Evolutionary conservation across 2,329 filamentous ascomycete genomes (phyloP).

Genomic region (Aspergillus sp.): DNA sequence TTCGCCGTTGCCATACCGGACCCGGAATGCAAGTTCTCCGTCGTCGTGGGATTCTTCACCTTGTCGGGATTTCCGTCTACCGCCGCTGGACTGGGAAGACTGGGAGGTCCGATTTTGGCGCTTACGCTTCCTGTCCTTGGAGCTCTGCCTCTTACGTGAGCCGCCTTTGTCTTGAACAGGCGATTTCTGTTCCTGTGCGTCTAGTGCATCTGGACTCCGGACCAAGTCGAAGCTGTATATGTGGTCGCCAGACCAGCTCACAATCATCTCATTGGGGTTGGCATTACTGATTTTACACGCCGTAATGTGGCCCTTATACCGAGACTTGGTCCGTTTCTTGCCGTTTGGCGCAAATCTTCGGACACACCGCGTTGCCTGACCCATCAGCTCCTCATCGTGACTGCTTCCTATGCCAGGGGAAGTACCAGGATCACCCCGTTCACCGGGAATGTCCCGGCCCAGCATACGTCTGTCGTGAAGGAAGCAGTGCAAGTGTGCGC

Average conservation of each 20-base stretch:
- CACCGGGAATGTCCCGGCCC: constrained; percentile 56
- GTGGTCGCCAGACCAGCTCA: constrained; percentile 67
- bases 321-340: constrained; percentile 46
- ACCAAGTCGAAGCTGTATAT: constrained; percentile 67
- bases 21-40: constrained; percentile 52
- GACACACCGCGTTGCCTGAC: constrained; percentile 63
- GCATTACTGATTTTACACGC: constrained; percentile 70
- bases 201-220: constrained; percentile 56
- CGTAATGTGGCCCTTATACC: constrained; percentile 64
- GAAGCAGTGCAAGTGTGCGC: constrained; percentile 68
- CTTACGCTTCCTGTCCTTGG: constrained; percentile 57
- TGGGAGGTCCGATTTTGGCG: constrained; percentile 49
- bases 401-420: constrained; percentile 43
- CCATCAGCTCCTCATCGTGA: constrained; percentile 56
- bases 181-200: constrained; percentile 32
- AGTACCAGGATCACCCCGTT: constrained; percentile 49
- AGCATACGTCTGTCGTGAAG: constrained; percentile 68
- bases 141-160: constrained; percentile 33
- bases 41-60: constrained; percentile 40
- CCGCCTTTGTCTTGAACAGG: constrained; percentile 24
- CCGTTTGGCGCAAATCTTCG: constrained; percentile 64
- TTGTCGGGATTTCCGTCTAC: constrained; percentile 49
- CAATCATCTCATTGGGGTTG: constrained; percentile 66
- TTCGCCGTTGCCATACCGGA: constrained; percentile 61
- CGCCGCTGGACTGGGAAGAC: constrained; percentile 44